These are phyloP conservation scores for Thalassiosira exigua DNA, from an alignment of 352 stramenopile species.

Conservation along the genomic window DNA sequence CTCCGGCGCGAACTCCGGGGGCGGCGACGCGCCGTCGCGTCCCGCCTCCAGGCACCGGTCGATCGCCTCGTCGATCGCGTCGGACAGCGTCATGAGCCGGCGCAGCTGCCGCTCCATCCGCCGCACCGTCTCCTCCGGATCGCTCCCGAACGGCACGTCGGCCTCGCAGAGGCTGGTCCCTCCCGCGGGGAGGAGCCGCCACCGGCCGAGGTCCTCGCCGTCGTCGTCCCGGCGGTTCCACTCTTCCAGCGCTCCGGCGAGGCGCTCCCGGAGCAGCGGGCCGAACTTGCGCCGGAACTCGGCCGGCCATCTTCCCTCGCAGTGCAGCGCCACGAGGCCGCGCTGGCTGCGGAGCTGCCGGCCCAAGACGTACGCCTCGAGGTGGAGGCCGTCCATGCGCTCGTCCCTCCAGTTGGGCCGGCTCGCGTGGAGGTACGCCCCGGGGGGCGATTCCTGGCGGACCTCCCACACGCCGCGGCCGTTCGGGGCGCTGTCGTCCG, in stretches of 20 bases:
- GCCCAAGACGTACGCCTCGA: slow-evolving; percentile 4
- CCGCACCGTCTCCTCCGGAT: slow-evolving; percentile 6
- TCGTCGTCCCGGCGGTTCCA: background rate
- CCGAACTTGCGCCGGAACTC: slow-evolving; percentile 1
- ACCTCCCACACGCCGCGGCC: background rate
- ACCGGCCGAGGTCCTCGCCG: background rate
- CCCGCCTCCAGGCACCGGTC: background rate
- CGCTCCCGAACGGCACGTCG: slow-evolving; percentile 4
- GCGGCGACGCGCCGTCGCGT: background rate
- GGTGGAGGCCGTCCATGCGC: slow-evolving; percentile 3
- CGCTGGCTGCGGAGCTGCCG: background rate
- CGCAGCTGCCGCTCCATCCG: slow-evolving; percentile 3
- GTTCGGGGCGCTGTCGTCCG: background rate
- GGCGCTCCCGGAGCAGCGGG: background rate
- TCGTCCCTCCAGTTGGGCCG: slow-evolving; percentile 1
- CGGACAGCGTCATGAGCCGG: slow-evolving; percentile 1
- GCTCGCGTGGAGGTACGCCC: slow-evolving; percentile 6
- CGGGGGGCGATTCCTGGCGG: background rate
- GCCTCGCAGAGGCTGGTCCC: slow-evolving; percentile 15
- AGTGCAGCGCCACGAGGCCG: slow-evolving; percentile 4
- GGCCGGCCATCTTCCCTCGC: background rate
- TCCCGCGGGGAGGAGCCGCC: background rate
- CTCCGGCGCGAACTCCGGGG: background rate
- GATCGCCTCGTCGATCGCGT: slow-evolving; percentile 6
- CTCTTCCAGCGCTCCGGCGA: background rate